phyloP scores from a whole-genome alignment of 176 grass and related monocot species.

The Triticum monococcum region DNA sequence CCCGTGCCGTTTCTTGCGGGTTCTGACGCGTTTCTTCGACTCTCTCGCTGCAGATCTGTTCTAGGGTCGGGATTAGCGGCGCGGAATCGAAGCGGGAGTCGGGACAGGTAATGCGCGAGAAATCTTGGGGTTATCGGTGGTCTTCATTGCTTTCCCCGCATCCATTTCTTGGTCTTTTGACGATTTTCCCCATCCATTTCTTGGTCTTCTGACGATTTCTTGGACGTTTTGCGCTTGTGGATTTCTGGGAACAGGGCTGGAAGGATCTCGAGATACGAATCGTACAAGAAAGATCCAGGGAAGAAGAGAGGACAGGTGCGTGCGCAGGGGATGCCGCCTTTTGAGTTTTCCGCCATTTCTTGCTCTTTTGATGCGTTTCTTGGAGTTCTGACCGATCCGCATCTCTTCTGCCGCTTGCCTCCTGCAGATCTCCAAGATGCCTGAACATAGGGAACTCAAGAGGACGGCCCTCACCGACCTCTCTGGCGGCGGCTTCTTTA shows the following conservation, averaged over 20 bases:
- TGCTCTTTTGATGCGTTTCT: neutral
- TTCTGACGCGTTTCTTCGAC: neutral
- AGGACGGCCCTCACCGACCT: conserved; percentile 21
- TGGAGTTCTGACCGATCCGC: conserved; percentile 12
- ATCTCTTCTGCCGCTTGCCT: neutral
- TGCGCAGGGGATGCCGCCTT: neutral
- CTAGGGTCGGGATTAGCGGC: neutral
- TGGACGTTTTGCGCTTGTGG: neutral
- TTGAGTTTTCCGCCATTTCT: neutral
- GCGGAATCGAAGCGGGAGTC: neutral
- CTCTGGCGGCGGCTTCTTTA: conserved; percentile 57
- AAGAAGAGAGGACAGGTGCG: neutral
- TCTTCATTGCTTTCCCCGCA: neutral
- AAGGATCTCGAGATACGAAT: neutral
- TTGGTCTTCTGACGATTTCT: conserved; percentile 9
- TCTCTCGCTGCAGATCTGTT: conserved; percentile 17
- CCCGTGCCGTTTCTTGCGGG: neutral
- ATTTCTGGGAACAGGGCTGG: neutral
- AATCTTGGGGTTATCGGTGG: neutral
- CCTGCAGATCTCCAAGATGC: conserved; percentile 41
- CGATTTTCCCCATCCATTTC: neutral
- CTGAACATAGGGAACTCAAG: conserved; percentile 43
- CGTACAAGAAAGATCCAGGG: neutral
- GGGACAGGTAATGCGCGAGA: neutral
- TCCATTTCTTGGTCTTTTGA: conserved; percentile 3